phyloP scores from a whole-genome alignment of 176 grass and related monocot species.

The Pontederia crassipes region DNA sequence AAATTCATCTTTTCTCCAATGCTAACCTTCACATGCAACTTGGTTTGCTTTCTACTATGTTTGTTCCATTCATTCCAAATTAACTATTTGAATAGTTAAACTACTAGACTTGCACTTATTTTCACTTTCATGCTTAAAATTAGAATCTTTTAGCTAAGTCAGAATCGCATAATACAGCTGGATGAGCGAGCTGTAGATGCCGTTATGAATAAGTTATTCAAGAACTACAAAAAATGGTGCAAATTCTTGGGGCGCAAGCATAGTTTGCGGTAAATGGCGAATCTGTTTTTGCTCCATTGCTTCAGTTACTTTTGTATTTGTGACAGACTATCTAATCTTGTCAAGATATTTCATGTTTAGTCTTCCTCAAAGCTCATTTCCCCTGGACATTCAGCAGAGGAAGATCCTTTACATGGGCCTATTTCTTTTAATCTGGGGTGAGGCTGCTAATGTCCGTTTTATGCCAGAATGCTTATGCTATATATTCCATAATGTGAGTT shows the following conservation, averaged over 20 bases:
- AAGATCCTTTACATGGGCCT: slow-evolving; percentile 86
- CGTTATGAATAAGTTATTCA: slow-evolving; percentile 10
- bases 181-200: not conserved
- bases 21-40: too few species aligned
- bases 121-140: too few species aligned
- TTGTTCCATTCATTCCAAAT: not conserved
- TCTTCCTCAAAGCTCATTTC: slow-evolving; percentile 59
- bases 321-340: not conserved
- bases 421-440: slow-evolving; percentile 96
- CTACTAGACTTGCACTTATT: too few species aligned
- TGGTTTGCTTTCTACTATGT: slow-evolving; percentile 1
- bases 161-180: not conserved
- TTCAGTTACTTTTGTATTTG: not conserved
- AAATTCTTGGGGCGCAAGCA: slow-evolving; percentile 16
- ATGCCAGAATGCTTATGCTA: slow-evolving; percentile 95
- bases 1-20: too few species aligned
- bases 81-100: too few species aligned
- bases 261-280: not conserved
- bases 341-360: slow-evolving; percentile 22
- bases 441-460: slow-evolving; percentile 83
- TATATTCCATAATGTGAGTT: slow-evolving; percentile 88
- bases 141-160: slow-evolving; percentile 2
- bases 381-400: slow-evolving; percentile 63
- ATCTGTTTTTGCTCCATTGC: not conserved
- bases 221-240: slow-evolving; percentile 14